Percentiles rank a stretch among this genome's conserved stretches.
Conservation (phyloP, 2,329 filamentous ascomycete genomes). For the Ambrosiella xylebori region DNA sequence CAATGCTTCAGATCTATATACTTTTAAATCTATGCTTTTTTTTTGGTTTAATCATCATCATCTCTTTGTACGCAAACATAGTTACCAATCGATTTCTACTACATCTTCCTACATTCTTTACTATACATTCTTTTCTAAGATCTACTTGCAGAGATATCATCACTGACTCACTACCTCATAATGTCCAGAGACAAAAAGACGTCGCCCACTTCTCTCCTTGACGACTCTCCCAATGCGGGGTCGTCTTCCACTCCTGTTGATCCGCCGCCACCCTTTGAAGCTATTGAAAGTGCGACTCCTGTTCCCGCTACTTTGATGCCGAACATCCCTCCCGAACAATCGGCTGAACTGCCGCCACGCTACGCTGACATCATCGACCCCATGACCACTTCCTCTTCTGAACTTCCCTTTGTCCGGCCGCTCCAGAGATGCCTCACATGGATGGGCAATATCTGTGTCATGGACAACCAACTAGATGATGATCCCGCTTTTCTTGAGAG, state of each 20-base stretch:
- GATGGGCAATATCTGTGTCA: constrained; percentile 20
- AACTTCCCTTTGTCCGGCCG: constrained; percentile 13
- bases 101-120: too few relatives aligned
- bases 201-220: not conserved
- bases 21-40: too few relatives aligned
- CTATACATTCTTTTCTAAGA: too few relatives aligned
- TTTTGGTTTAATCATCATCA: too few relatives aligned
- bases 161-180: not conserved
- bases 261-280: constrained; percentile 6
- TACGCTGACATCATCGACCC: constrained; percentile 24
- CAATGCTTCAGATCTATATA: too few relatives aligned
- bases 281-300: not conserved
- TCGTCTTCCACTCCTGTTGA: not conserved
- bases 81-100: too few relatives aligned
- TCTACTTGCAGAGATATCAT: too few relatives aligned
- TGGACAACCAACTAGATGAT: constrained; percentile 28
- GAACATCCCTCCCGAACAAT: not conserved
- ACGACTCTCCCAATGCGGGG: not conserved
- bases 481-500: constrained; percentile 27
- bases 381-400: constrained; percentile 11
- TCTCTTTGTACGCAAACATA: too few relatives aligned
- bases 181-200: not conserved
- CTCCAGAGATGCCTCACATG: constrained; percentile 15
- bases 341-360: constrained; percentile 26
- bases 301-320: not conserved